Conservation (phyloP, 768 basidiomycete genomes). For the Tylopilus cervinicoccineus region DNA sequence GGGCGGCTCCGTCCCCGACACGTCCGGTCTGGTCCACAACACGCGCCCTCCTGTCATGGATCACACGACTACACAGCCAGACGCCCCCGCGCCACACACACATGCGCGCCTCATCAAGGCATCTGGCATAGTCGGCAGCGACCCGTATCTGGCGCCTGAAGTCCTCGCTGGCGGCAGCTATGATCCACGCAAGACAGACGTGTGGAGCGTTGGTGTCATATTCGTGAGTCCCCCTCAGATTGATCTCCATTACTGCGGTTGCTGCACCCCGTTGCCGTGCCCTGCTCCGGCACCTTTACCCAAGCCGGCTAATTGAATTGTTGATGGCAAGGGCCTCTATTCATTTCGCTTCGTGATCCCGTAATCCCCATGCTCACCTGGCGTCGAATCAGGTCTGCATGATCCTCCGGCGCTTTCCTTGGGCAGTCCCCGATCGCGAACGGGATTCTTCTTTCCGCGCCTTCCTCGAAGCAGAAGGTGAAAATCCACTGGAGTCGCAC, state of each 20-base stretch:
- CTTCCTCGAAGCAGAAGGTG: conserved; percentile 91
- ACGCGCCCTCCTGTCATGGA: conserved; percentile 13
- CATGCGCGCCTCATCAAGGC: conserved; percentile 49
- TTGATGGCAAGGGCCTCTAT: background rate
- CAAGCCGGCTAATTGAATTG: background rate
- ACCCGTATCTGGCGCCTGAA: conserved; percentile 98
- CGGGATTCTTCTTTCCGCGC: conserved; percentile 87
- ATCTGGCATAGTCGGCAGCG: conserved; percentile 91
- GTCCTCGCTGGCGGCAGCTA: conserved; percentile 78
- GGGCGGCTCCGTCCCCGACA: conserved; percentile 30
- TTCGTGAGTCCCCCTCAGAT: conserved; percentile 55
- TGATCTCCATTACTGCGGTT: background rate
- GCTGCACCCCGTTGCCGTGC: background rate
- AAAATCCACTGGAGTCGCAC: conserved; percentile 44
- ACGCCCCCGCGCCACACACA: conserved; percentile 37
- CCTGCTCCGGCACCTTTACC: conserved; percentile 1
- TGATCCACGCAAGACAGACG: conserved; percentile 96
- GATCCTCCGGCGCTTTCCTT: conserved; percentile 95
- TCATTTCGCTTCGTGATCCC: conserved; percentile 5
- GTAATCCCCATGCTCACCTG: conserved; percentile 12
- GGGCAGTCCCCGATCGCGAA: conserved; percentile 97
- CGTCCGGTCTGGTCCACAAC: conserved; percentile 4
- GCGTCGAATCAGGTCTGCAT: conserved; percentile 55
- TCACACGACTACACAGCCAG: conserved; percentile 17
- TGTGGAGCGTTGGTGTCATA: conserved; percentile 98